A percentile compares a stretch with the other conserved stretches of the same genome.
phyloP scores from a whole-genome alignment of 1,284 basidiomycete genomes.

The Cystobasidium slooffiae region DNA sequence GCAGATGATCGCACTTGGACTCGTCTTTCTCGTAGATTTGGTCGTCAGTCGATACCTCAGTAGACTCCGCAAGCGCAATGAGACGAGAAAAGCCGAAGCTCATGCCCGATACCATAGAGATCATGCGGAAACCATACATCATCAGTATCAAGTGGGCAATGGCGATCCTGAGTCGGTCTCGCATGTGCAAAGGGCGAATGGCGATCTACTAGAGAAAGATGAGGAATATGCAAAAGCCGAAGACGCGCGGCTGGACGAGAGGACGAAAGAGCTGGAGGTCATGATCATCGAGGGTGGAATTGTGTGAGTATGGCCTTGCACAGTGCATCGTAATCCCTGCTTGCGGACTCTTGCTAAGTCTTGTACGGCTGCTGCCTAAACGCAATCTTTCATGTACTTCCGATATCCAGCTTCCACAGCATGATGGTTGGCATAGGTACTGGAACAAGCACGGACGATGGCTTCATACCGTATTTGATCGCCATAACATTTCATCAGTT shows the following conservation, averaged over 20 bases:
- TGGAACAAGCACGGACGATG: conserved; percentile 50
- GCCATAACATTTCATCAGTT: conserved; percentile 55
- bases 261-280: conserved; percentile 46
- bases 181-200: not conserved
- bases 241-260: conserved; percentile 8
- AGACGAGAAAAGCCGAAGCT: too few relatives aligned
- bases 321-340: not conserved
- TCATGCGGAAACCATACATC: too few relatives aligned
- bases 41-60: conserved; percentile 54
- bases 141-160: too few relatives aligned
- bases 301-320: conserved; percentile 45
- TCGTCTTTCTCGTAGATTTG: conserved; percentile 56
- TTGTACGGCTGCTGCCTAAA: too few relatives aligned
- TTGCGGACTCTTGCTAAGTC: not conserved
- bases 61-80: too few relatives aligned
- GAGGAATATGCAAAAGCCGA: conserved; percentile 1
- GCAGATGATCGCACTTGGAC: conserved; percentile 53
- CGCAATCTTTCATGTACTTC: too few relatives aligned
- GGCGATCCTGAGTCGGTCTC: not conserved
- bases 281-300: conserved; percentile 59
- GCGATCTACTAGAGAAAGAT: not conserved
- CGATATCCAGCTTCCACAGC: conserved; percentile 54
- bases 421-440: conserved; percentile 56
- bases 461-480: conserved; percentile 51
- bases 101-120: too few relatives aligned